Conservation (phyloP, 371 early-diverging fungal genomes). For the Umbelopsis sp. region DNA sequence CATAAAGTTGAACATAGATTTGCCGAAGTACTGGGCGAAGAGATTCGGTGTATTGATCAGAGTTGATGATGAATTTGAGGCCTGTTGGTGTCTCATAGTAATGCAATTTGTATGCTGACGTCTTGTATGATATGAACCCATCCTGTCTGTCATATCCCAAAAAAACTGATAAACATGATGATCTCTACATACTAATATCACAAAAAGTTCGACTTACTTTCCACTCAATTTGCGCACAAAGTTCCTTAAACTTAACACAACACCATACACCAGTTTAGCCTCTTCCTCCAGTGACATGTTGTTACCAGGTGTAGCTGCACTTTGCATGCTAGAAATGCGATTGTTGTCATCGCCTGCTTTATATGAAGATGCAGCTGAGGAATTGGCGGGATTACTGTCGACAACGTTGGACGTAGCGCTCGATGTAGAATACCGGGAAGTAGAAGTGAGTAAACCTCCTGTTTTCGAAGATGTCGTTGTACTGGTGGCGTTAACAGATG, state of each 20-base stretch:
- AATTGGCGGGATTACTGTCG: slow-evolving; percentile 29
- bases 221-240: slow-evolving; percentile 78
- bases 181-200: background rate
- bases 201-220: slow-evolving; percentile 30
- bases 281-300: slow-evolving; percentile 83
- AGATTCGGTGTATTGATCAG: slow-evolving; percentile 74
- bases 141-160: slow-evolving; percentile 53
- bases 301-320: slow-evolving; percentile 54
- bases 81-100: slow-evolving; percentile 88
- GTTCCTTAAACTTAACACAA: slow-evolving; percentile 86
- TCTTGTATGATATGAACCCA: slow-evolving; percentile 80
- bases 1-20: slow-evolving; percentile 87
- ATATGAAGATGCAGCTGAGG: slow-evolving; percentile 20
- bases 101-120: slow-evolving; percentile 86
- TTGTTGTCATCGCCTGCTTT: slow-evolving; percentile 15
- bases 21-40: slow-evolving; percentile 74
- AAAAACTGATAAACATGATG: background rate
- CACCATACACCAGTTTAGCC: slow-evolving; percentile 93
- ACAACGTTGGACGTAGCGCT: slow-evolving; percentile 40
- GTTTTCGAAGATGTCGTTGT: slow-evolving; percentile 6
- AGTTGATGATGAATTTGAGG: slow-evolving; percentile 85
- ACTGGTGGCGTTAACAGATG: slow-evolving; percentile 8
- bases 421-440: slow-evolving; percentile 43
- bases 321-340: slow-evolving; percentile 26
- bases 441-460: slow-evolving; percentile 21